Evolutionary conservation across 176 grass and related monocot species (phyloP).

Genomic region (Puya raimondii): DNA sequence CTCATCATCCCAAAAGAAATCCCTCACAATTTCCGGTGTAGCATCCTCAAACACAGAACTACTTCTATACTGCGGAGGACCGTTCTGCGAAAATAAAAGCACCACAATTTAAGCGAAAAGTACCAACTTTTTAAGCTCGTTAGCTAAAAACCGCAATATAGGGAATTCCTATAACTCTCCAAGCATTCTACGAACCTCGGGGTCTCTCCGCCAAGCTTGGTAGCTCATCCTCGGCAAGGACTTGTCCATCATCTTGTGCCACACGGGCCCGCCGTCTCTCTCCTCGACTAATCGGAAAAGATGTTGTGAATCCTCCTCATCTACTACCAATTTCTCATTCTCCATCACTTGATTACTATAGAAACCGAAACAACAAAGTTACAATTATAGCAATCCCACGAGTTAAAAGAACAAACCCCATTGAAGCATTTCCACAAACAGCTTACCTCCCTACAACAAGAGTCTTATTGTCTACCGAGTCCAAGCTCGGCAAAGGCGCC

Average conservation of each 20-base stretch:
- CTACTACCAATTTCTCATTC: conserved; percentile 36
- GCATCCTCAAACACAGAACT: conserved; percentile 85
- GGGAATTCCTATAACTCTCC: background rate
- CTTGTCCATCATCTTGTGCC: conserved; percentile 81
- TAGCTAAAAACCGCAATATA: background rate
- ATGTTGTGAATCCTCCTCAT: conserved; percentile 42
- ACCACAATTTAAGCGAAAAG: conserved; percentile 9
- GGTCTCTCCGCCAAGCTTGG: conserved; percentile 76
- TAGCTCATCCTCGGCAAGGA: conserved; percentile 45
- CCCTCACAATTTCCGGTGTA: conserved; percentile 51
- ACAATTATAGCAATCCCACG: background rate
- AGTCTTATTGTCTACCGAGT: too few relatives aligned
- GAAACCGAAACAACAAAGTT: conserved; percentile 3
- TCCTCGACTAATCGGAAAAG: conserved; percentile 61
- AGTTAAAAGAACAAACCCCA: background rate
- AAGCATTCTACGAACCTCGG: conserved; percentile 21
- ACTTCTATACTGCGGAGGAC: conserved; percentile 67
- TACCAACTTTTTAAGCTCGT: background rate
- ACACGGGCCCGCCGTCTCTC: conserved; percentile 63
- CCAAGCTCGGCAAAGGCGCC: background rate
- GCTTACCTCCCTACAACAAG: too few relatives aligned
- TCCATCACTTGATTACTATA: conserved; percentile 8
- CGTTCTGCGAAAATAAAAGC: conserved; percentile 30
- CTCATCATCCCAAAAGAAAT: conserved; percentile 98
- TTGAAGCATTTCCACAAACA: background rate